These are phyloP conservation scores for Henckelia pumila DNA, from an alignment of 257 asterid genomes.

Conservation along the genomic window DNA sequence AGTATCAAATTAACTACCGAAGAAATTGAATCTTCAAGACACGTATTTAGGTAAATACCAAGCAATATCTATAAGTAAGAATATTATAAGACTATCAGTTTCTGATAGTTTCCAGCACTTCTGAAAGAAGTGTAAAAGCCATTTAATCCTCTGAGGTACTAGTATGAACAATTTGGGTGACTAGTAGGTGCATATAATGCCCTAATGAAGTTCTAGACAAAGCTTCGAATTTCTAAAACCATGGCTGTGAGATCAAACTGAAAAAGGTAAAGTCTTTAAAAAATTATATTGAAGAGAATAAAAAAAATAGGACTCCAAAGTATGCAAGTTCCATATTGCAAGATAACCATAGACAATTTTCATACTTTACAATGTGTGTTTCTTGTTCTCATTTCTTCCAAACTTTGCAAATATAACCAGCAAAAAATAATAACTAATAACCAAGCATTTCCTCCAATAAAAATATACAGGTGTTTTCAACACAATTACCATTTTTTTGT, in stretches of 20 bases:
- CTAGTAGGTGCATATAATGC: neutral
- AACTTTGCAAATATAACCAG: neutral
- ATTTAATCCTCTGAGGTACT: constrained; percentile 13
- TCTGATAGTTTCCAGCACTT: constrained; percentile 8
- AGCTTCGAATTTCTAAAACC: neutral
- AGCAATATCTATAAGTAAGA: constrained; percentile 19
- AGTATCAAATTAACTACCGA: constrained; percentile 2
- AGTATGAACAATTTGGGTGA: neutral
- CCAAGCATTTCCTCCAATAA: neutral
- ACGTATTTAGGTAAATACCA: constrained; percentile 13
- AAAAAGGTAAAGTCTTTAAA: neutral
- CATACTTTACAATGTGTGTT: neutral
- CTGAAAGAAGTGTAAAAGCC: constrained; percentile 13
- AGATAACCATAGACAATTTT: neutral
- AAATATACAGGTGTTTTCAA: no score
- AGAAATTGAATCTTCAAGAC: constrained; percentile 17
- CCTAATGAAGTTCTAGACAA: neutral
- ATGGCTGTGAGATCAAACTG: neutral
- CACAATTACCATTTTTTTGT: no score
- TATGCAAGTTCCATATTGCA: neutral
- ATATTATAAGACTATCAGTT: constrained; percentile 10
- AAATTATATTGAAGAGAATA: neutral
- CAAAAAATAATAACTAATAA: no score
- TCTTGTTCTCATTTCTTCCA: neutral
- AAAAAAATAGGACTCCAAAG: neutral